Evolutionary conservation across 2,329 filamentous ascomycete species (phyloP), one percentile per base, ranked within the genome.

Genomic region (Beauveria bassiana): DNA sequence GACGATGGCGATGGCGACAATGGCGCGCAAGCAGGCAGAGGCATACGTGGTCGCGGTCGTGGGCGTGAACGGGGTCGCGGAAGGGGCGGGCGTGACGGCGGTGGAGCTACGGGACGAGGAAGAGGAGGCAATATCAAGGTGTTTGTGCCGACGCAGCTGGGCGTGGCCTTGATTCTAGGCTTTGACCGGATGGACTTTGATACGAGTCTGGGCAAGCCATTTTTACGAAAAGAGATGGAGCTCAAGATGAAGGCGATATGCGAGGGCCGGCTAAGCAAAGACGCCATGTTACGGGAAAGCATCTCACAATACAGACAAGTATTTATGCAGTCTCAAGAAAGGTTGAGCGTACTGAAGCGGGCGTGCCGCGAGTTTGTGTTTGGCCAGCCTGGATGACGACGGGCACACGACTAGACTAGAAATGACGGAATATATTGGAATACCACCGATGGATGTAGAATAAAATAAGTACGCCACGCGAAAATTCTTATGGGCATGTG

Each of bases 141-240:
- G 69, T 96, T 99, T 71, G 90, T 99, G 66, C 95, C 95, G 16
- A 97, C 93, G 8, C 89, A 90, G 59, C 82, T 99, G 43, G 95
- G 95, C 3, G 86, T 98, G 26, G 93, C 95, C 20, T 80, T 99
- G 59, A 93, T 98, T 64, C 85, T 96, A 73, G 95, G 95, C 1
- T 99, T 98, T 70, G 93, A 99, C 73, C 87, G 89, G 66, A 93
- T 99, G 82, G 91, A 92, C 61, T 88, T 96, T 65, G 93, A 96
- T 68, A 92, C 89, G 49, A 97, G 92, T 70, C 82, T 99, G 56
- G 91, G 92, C 72, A 98, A 98, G 74, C 95, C 95, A 0, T 98
- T 98, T 71, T 78, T 99, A 63, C 87, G 95, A 61, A 98, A 98
- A 75, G 92, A 99, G 79, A 97, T 97, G 91, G 95, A 99, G 75